Evolutionary conservation across 352 stramenopile species (phyloP).

Genomic region (Lagenidium giganteum): DNA sequence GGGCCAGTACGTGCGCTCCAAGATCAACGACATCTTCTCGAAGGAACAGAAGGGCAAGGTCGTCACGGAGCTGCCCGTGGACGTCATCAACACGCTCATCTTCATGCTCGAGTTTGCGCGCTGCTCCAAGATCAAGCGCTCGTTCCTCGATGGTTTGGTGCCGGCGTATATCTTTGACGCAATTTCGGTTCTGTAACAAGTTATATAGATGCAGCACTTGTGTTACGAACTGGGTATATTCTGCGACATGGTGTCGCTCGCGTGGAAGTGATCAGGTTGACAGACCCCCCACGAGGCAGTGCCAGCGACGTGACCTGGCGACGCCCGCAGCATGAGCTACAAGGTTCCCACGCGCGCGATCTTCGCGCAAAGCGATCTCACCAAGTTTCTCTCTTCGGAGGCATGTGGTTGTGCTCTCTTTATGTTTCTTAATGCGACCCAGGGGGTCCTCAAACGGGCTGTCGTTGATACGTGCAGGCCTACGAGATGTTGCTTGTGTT

Average conservation of each 20-base stretch:
- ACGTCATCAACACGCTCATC: constrained; percentile 85
- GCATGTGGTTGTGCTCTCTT: constrained; percentile 21
- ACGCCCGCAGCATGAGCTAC: no score
- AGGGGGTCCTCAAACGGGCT: no score
- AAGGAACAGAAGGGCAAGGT: constrained; percentile 52
- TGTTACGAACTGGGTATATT: no score
- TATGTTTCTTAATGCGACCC: neutral
- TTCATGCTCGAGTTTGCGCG: constrained; percentile 88
- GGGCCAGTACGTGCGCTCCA: constrained; percentile 90
- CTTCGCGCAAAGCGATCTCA: constrained; percentile 70
- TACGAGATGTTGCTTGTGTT: constrained; percentile 82
- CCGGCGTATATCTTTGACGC: constrained; percentile 89
- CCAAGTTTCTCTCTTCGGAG: constrained; percentile 60
- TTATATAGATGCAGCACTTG: no score
- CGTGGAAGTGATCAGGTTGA: no score
- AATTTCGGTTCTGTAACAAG: no score
- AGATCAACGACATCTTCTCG: constrained; percentile 78
- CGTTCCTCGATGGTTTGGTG: constrained; percentile 75
- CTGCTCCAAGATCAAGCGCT: constrained; percentile 79
- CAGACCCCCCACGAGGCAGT: no score
- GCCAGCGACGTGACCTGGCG: no score
- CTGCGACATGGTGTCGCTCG: no score
- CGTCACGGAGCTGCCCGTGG: constrained; percentile 55
- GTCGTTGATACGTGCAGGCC: no score
- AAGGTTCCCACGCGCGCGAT: constrained; percentile 67